phyloP scores from a whole-genome alignment of 2,329 filamentous ascomycete species.

The Daldinia eschscholtzii region DNA sequence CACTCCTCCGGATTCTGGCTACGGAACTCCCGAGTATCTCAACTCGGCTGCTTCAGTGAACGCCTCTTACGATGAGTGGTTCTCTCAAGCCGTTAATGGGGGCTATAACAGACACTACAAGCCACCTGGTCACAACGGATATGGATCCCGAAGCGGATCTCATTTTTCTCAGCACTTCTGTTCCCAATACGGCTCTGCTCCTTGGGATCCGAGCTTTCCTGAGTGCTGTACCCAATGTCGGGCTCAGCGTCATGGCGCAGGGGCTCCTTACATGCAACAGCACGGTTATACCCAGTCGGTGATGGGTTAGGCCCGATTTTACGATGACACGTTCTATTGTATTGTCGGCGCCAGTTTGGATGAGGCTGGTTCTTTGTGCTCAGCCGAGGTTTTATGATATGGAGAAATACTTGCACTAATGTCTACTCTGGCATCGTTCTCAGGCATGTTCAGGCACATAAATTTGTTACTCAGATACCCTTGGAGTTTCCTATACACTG shows the following conservation, averaged over 20 bases:
- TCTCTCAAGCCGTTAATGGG: slow-evolving; percentile 56
- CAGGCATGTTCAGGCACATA: slow-evolving; percentile 51
- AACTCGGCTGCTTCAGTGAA: slow-evolving; percentile 68
- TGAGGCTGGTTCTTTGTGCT: slow-evolving; percentile 17
- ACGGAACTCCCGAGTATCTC: slow-evolving; percentile 70
- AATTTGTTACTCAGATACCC: slow-evolving; percentile 52
- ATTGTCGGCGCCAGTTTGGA: slow-evolving; percentile 15
- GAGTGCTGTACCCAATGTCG: slow-evolving; percentile 66
- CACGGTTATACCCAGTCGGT: slow-evolving; percentile 67
- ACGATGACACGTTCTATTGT: slow-evolving; percentile 32
- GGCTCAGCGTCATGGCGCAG: slow-evolving; percentile 58
- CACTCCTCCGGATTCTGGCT: slow-evolving; percentile 72
- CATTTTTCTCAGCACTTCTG: slow-evolving; percentile 61
- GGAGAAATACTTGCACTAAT: slow-evolving; percentile 39
- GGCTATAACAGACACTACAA: slow-evolving; percentile 58
- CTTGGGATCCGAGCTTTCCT: slow-evolving; percentile 65
- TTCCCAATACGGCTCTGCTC: slow-evolving; percentile 62
- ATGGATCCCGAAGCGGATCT: slow-evolving; percentile 56
- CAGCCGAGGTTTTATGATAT: slow-evolving; percentile 26
- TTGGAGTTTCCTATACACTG: slow-evolving; percentile 43
- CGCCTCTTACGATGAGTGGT: slow-evolving; percentile 70
- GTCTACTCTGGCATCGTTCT: slow-evolving; percentile 44
- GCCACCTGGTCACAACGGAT: slow-evolving; percentile 55
- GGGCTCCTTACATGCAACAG: slow-evolving; percentile 62
- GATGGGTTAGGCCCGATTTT: slow-evolving; percentile 59